Evolutionary conservation across 148 eudicot species (phyloP), one percentile per base, ranked within the genome.

Genomic region (Vaccinium corymbosum): DNA sequence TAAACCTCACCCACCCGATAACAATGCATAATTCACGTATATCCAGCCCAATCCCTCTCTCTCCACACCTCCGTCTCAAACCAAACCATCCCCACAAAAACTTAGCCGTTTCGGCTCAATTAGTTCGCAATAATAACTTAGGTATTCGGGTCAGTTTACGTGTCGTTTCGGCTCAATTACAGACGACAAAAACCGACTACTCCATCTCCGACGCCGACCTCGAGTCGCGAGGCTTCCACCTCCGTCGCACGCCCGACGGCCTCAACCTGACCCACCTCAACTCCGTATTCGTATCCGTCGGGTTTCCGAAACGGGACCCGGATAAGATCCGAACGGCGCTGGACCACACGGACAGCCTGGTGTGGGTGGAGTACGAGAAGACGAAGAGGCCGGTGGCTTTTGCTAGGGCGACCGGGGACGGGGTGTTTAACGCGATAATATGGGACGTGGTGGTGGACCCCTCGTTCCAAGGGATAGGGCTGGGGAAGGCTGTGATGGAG

Each of bases 401-500:
- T 48, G 99, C 97, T 4, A 87, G 99, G 71, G 98, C 98, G 1
- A 96, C 99, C 2, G 99, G 99, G 0, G 99, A 96, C 79, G 99
- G 99, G 0, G 99, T 94, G 52, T 96, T 96, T 68, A 96, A 96
- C 71, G 93, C 99, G 27, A 92, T 96, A 10, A 94, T 96, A 35
- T 96, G 99, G 99, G 99, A 96, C 32, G 99, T 96, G 57, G 99
- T 93, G 80, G 99, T 96, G 86, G 99, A 96, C 64, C 99, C 99
- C 12, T 87, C 74, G 2, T 96, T 88, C 80, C 99, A 96, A 84
- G 99, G 99, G 85, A 83, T 94, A 3, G 99, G 99, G 1, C 79
- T 96, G 15, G 99, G 99, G 72, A 96, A 94, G 87, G 99, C 97
- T 7, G 88, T 96, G 83, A 88, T 96, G 92, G 99, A 96, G 92